Conservation (phyloP, 768 basidiomycete species). For the Suillus paluster region DNA sequence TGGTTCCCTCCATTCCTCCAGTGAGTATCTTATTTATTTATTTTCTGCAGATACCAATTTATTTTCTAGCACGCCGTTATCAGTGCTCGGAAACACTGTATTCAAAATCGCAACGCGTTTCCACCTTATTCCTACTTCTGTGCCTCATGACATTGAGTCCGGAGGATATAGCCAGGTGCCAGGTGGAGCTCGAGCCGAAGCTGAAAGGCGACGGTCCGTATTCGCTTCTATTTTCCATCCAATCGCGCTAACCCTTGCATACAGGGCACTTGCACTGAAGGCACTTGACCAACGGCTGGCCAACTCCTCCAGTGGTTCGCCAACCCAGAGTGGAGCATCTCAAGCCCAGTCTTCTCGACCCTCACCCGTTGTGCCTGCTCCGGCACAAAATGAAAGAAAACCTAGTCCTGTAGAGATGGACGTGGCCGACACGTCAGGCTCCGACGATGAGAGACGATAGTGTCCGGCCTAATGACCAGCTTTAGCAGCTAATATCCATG, state of each 20-base stretch:
- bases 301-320: conserved; percentile 44
- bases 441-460: conserved; percentile 28
- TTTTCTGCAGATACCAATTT: conserved; percentile 5
- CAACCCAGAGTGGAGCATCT: conserved; percentile 35
- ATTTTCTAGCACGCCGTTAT: conserved; percentile 68
- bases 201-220: conserved; percentile 87
- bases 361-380: conserved; percentile 33
- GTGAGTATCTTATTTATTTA: conserved; percentile 52
- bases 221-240: not conserved
- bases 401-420: conserved; percentile 25
- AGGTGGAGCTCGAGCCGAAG: conserved; percentile 92
- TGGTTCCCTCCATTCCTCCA: conserved; percentile 98
- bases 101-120: conserved; percentile 69
- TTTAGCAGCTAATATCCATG: conserved; percentile 10
- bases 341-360: conserved; percentile 32
- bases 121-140: conserved; percentile 71
- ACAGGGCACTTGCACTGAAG: conserved; percentile 92
- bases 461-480: conserved; percentile 17
- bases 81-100: conserved; percentile 66
- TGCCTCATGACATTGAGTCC: conserved; percentile 65
- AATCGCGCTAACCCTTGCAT: conserved; percentile 13
- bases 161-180: conserved; percentile 77
- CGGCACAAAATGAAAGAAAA: conserved; percentile 38
- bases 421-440: conserved; percentile 17
- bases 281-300: conserved; percentile 94